Evolutionary conservation across 2,329 filamentous ascomycete species (phyloP), one percentile per base, ranked within the genome.

Genomic region (Nakataea oryzae): DNA sequence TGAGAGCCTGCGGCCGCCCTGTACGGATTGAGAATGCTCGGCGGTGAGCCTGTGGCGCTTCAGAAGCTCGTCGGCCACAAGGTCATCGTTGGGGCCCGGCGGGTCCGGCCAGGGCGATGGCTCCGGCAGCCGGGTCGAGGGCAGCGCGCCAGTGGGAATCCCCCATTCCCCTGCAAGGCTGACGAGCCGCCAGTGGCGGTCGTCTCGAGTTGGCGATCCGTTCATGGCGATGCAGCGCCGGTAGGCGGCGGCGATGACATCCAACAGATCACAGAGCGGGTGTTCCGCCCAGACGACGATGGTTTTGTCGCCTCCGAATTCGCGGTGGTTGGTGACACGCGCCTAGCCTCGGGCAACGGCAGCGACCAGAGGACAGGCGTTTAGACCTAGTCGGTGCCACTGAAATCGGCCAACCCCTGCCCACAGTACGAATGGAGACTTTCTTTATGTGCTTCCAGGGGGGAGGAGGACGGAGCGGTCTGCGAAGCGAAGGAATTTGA

Each of bases 41-140:
- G 72, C 72, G 41, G 65, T 64, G 34, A 70, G 60, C 14, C 77
- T 74, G 54, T 78, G 77, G 28, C 76, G 76, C 66, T 80, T 79
- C 61, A 86, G 73, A 32, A 85, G 73, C 41, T 81, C 78, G 61
- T 86, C 83, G n/a, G 82, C 82, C 3, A 74, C 70, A 29, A 74
- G 69, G 59, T 85, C 80, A 65, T 85, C 83, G 61, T 75, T 74
- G 0, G 79, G 68, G 1, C 75, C 78, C 17, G 77, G 76, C 65
- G 78, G 78, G 6, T 75, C 76, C 3, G 76, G 74, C 1, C 76
- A 72, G 34, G 74, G 72, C 58, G 73, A 72, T 14, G 66, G 67
- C 11, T 63, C 59, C 27, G 62, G 54, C 2, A 79, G 81, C 59
- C 76, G 75, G 3, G 72, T 68, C 54, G 76, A 67, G 2, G 75